Evolutionary conservation across 345 rosid species (phyloP), one percentile per base, ranked within the genome.

Genomic region (Mercurialis annua): DNA sequence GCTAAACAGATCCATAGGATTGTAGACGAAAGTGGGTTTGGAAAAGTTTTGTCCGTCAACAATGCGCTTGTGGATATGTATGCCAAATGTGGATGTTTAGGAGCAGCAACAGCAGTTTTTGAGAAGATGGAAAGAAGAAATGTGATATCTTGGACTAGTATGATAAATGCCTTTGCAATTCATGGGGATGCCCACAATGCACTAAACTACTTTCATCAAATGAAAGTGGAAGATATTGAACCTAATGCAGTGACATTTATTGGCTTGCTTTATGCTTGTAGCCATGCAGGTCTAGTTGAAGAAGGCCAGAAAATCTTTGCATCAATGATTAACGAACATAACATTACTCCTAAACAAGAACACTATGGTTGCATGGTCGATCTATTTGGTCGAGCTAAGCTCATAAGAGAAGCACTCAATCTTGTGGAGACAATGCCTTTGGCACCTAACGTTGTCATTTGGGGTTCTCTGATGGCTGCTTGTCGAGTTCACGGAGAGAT

Each of bases 91-190:
- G 66, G 72, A 21, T 49, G 34, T 38, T 38, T 69, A 59, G 72
- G 42, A 59, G 59, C 12, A 59, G 72, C 66, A 10, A 69, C 30
- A 38, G 38, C 66, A 47, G 29, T 59, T 59, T 59, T 69, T 38
- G 49, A 59, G 65, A 69, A 59, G 59, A 59, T 69, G 66, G 26
- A n/a, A 69, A 49, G 6, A 27, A 69, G 65, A 33, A 59, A 36
- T 59, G 72, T 69, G 48, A 36, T 69, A 48, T 59, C 65, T 26
- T 69, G 72, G 72, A 69, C 72, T 16, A 49, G 72, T 49, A 69
- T 59, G 59, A 50, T 59, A 9, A 69, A 69, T 50, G 65, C 66
- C 6, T 49, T 69, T 49, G 38, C 72, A 6, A 59, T 69, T 42
- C 66, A 69, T 24, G 72, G 72, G 57, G 65, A 68, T 48, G 65